A percentile compares a stretch with the other conserved stretches of the same genome.
These are phyloP conservation scores for Penicillium dipodomyicola DNA, from an alignment of 495 filamentous ascomycete genomes.

Conservation along the genomic window DNA sequence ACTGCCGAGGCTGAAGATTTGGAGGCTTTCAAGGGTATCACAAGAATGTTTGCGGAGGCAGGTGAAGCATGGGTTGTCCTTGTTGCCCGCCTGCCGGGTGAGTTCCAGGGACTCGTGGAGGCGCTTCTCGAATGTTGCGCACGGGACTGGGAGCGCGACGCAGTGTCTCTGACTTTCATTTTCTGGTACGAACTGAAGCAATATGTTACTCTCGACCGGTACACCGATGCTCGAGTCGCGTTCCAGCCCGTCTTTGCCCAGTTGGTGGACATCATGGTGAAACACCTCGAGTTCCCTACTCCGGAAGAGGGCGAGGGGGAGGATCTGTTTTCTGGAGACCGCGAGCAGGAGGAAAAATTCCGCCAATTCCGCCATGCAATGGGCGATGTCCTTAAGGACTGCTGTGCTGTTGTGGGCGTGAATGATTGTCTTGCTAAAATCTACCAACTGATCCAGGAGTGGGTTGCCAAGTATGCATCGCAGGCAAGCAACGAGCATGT, in stretches of 20 bases:
- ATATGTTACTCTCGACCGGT: slow-evolving; percentile 85
- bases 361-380: slow-evolving; percentile 93
- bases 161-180: slow-evolving; percentile 84
- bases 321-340: slow-evolving; percentile 92
- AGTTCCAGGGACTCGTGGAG: slow-evolving; percentile 86
- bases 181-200: slow-evolving; percentile 99
- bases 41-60: slow-evolving; percentile 86
- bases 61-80: slow-evolving; percentile 92
- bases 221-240: slow-evolving; percentile 72
- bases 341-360: slow-evolving; percentile 96
- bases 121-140: slow-evolving; percentile 86
- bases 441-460: slow-evolving; percentile 75
- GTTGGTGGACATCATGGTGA: slow-evolving; percentile 90
- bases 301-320: slow-evolving; percentile 65
- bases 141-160: slow-evolving; percentile 81
- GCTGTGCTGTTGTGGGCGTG: slow-evolving; percentile 91
- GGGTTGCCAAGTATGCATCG: slow-evolving; percentile 78
- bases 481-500: slow-evolving; percentile 70
- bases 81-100: slow-evolving; percentile 74
- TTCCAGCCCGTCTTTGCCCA: slow-evolving; percentile 77
- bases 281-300: slow-evolving; percentile 85
- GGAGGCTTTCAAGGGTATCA: slow-evolving; percentile 86
- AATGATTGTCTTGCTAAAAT: slow-evolving; percentile 87
- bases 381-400: slow-evolving; percentile 97
- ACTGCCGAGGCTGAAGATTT: slow-evolving; percentile 76